Evolutionary conservation across 2,329 filamentous ascomycete species (phyloP), one percentile per base, ranked within the genome.

Genomic region (Nectriaceae sp.): DNA sequence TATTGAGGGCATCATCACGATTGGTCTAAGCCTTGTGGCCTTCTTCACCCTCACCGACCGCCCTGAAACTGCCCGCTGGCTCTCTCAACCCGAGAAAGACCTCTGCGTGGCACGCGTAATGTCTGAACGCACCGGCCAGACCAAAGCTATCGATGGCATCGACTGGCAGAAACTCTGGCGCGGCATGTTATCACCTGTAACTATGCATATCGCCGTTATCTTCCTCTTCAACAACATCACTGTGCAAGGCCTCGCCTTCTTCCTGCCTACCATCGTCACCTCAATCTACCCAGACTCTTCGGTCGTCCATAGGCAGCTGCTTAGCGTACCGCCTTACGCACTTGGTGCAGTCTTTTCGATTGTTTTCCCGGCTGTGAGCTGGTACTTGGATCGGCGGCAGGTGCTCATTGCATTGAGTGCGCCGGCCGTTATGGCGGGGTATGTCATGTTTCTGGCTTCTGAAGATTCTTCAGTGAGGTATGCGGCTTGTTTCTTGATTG

Each of bases 151-250:
- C 2, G 84, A 87, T 62, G 77, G 78, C 43, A 72, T 87, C 22
- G 80, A 85, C 61, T 66, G 55, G n/a, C 68, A 68, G 31, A 87
- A 87, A 66, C 72, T 78, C 1, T 49, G 80, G n/a, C 73, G 74
- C 5, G 84, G 84, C 5, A 79, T 87, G 44, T 72, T 82, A 65
- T 79, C 73, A 55, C 84, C 84, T 0, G 73, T 84, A 18, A 81
- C 80, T 0, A 52, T 87, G 0, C 65, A 66, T 3, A 83, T 77
- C 0, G 66, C 79, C 0, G 70, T 80, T 50, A 79, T 85, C 59
- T 85, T 86, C 69, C 69, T 85, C 5, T 74, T 86, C 48, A 72
- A 84, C 71, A 87, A 86, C 65, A 78, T 88, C 58, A 87, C 84
- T 0, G 84, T 87, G 4, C 82, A 86, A 59, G 83, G 83, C 5